phyloP scores from a whole-genome alignment of 2,329 filamentous ascomycete species.

The Aspergillus brasiliensis region DNA sequence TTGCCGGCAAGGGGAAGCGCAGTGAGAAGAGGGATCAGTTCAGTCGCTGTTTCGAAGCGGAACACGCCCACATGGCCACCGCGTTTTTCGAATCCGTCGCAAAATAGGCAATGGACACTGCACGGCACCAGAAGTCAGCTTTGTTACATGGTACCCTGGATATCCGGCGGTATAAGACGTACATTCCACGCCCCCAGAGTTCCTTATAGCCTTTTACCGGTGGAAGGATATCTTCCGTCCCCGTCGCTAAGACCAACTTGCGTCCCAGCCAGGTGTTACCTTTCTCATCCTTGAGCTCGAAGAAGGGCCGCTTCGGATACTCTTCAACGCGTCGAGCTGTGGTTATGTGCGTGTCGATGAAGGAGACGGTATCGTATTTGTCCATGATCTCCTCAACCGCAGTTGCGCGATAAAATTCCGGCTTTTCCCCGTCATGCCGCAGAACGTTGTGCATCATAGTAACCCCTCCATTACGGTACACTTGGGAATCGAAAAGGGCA shows the following conservation, averaged over 20 bases:
- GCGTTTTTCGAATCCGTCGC: background rate
- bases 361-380: background rate
- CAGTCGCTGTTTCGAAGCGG: background rate
- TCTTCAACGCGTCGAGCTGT: too few species aligned
- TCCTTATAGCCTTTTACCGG: background rate
- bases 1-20: too few species aligned
- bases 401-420: background rate
- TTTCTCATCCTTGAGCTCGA: too few species aligned
- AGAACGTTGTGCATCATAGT: slow-evolving; percentile 2
- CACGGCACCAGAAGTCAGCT: too few species aligned
- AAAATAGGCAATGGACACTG: background rate
- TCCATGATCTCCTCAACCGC: background rate
- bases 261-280: background rate
- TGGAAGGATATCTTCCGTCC: background rate
- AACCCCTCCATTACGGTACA: background rate
- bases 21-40: background rate
- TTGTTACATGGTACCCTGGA: too few species aligned
- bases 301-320: too few species aligned
- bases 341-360: background rate
- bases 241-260: background rate
- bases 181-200: background rate
- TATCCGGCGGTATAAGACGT: background rate
- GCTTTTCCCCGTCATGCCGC: background rate
- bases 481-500: background rate
- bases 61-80: background rate